phyloP scores from a whole-genome alignment of 139 green algal genomes.

The Klebsormidium nitens region DNA sequence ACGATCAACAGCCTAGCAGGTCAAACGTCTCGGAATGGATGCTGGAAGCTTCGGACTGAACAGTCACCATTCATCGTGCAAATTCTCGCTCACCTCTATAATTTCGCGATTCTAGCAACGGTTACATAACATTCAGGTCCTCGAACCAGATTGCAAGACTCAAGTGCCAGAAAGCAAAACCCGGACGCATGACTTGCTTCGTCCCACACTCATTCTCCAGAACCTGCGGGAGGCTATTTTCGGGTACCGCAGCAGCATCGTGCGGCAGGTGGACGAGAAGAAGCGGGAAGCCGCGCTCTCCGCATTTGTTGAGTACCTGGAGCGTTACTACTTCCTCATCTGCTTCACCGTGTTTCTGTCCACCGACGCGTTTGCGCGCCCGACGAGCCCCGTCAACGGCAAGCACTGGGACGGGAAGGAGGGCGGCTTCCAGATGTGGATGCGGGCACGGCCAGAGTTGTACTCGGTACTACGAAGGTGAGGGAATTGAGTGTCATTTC shows the following conservation, averaged over 20 bases:
- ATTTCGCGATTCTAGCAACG: too few species aligned
- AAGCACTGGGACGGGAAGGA: neutral
- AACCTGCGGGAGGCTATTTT: constrained; percentile 84
- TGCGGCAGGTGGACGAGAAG: constrained; percentile 70
- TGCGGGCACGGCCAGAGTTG: constrained; percentile 64
- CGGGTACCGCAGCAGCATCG: constrained; percentile 69
- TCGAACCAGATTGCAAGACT: too few species aligned
- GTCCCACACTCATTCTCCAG: too few species aligned
- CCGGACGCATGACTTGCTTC: too few species aligned
- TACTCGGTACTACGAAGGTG: constrained; percentile 44
- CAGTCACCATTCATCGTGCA: too few species aligned
- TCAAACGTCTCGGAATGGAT: too few species aligned
- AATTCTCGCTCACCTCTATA: too few species aligned
- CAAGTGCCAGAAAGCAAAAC: too few species aligned
- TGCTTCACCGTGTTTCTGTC: constrained; percentile 76
- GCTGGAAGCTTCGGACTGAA: too few species aligned
- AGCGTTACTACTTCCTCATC: constrained; percentile 78
- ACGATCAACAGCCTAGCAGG: too few species aligned
- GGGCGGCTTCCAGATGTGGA: constrained; percentile 65
- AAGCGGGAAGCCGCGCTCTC: constrained; percentile 63
- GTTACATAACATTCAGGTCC: too few species aligned
- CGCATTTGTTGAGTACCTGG: constrained; percentile 57
- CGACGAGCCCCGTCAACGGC: neutral
- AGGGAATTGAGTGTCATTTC: too few species aligned
- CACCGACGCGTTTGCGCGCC: neutral